Base-by-base conservation (phyloP, 345 rosid species). In the Rubroshorea leprosula region DNA sequence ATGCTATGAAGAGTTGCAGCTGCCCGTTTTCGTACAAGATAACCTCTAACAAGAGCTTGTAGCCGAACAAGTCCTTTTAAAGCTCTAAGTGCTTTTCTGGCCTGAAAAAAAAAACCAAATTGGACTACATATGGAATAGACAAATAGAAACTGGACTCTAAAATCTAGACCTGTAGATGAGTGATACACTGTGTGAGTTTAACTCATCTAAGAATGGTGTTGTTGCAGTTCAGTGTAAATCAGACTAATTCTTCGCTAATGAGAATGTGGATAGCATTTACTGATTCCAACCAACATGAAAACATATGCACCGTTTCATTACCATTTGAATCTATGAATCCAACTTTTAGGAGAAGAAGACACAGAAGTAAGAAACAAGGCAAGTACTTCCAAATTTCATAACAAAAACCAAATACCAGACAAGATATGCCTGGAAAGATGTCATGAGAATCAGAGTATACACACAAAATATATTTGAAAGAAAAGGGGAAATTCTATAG, bases 11-110 rank as follows among this genome's bases (percentile, higher is more conserved):
- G 75, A 54, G 89, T 83, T 17, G 83, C 85, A 12, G 78, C 65
- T 0, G 87, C 80, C 0, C 86, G 81, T 65, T 83, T 89, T 52
- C 96, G 77, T 14, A 82, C 96, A 10, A 89, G 73, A 68, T 67
- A 86, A 10, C 96, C 96, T 69, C 96, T 74, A 23, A 89, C 87
- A 6, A 83, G 63, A n/a, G 96, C 96, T 58, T 89, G 96, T 24
- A 89, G 51, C 76, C 83, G 82, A 51, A 86, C 96, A 62, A 89
- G 67, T 61, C 90, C 90, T 66, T 76, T 85, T 62, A 89, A 67
- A 2, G 94, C 96, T 74, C 96, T 67, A 57, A 76, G 76, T 1
- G 96, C 96, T 69, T 82, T 89, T 57, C 94, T 72, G 13, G 96
- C 83, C 96, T 89, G 64, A 58, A 46, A 66, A 15, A n/a, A n/a